Evolutionary conservation across 177 flowering plant species (phyloP), one percentile per base, ranked within the genome.

Genomic region (Vitis hybrid): DNA sequence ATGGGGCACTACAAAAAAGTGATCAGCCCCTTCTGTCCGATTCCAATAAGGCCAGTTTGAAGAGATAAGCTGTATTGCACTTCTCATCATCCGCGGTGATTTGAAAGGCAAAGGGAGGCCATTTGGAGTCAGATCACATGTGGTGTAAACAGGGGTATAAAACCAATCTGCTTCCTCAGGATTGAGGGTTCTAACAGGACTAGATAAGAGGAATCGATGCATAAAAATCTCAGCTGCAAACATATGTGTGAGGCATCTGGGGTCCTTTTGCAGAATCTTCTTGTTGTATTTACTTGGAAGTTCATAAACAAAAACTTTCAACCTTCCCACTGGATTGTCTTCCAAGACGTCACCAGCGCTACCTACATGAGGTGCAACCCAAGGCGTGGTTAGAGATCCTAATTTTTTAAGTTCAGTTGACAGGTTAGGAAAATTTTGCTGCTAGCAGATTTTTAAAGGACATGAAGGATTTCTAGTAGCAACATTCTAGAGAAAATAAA

Each of bases 341-440:
- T 94, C 99, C 86, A 94, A 82, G 58, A 94, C 99, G 89, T 94
- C 99, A 70, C 99, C 97, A 75, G 99, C 99, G 79, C 97, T 94
- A 68, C 98, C 98, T 94, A 66, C 69, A 79, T 51, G 55, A 4
- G 15, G 53, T 19, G 12, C 22, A 68, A 68, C 22, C 65, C 39
- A 68, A 21, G 29, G 33, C 64, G 10, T 10, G 2, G 21, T 61
- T 7, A 14, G 48, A 19, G 29, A 68, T 10, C 62, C 6, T 26
- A 21, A 39, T 39, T 39, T 39, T 39, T 39, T 18, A 49, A 13
- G n/a, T 14, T 16, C 50, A 12, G 59, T 13, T 26, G 29, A 2
- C 15, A 70, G 51, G 39, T 60, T 18, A 45, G 10, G 5, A 13
- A 48, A 14, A 14, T 53, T 53, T 13, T 39, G 8, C 3, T 8